Evolutionary conservation across 2,329 filamentous ascomycete species (phyloP).

Genomic region (Diaporthe destruens): DNA sequence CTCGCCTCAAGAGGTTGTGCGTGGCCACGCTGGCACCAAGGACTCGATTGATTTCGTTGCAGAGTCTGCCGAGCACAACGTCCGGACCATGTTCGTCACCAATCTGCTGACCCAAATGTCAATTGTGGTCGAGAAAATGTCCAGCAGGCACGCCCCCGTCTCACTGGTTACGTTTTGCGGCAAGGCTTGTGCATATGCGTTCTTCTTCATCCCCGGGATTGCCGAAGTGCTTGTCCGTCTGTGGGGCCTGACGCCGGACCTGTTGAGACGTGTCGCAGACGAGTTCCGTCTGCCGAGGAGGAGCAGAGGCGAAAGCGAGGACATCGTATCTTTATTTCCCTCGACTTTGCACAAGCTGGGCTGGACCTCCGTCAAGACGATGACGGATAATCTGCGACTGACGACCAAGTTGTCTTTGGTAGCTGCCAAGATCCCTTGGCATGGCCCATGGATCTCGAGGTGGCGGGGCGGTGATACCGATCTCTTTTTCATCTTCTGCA

Average conservation of each 20-base stretch:
- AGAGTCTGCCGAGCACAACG: slow-evolving; percentile 86
- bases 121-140: slow-evolving; percentile 91
- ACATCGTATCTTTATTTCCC: slow-evolving; percentile 78
- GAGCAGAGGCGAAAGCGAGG: slow-evolving; percentile 68
- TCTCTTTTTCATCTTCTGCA: slow-evolving; percentile 91
- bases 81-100: slow-evolving; percentile 86
- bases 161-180: slow-evolving; percentile 87
- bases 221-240: slow-evolving; percentile 85
- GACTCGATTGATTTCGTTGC: slow-evolving; percentile 74
- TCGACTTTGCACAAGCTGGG: slow-evolving; percentile 69
- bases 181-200: slow-evolving; percentile 91
- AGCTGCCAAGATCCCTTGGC: slow-evolving; percentile 83
- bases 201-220: slow-evolving; percentile 90
- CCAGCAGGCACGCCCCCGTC: slow-evolving; percentile 74
- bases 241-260: slow-evolving; percentile 79
- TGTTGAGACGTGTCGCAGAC: slow-evolving; percentile 78
- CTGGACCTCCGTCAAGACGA: slow-evolving; percentile 65
- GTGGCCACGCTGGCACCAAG: slow-evolving; percentile 66
- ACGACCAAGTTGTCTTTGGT: slow-evolving; percentile 75
- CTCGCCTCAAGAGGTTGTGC: slow-evolving; percentile 59
- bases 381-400: slow-evolving; percentile 72
- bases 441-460: slow-evolving; percentile 84
- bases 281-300: slow-evolving; percentile 75
- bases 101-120: slow-evolving; percentile 87
- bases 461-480: slow-evolving; percentile 92